Evolutionary conservation across 192 early-diverging fungal genomes (phyloP).

Genomic region (Backusella psychrophila): DNA sequence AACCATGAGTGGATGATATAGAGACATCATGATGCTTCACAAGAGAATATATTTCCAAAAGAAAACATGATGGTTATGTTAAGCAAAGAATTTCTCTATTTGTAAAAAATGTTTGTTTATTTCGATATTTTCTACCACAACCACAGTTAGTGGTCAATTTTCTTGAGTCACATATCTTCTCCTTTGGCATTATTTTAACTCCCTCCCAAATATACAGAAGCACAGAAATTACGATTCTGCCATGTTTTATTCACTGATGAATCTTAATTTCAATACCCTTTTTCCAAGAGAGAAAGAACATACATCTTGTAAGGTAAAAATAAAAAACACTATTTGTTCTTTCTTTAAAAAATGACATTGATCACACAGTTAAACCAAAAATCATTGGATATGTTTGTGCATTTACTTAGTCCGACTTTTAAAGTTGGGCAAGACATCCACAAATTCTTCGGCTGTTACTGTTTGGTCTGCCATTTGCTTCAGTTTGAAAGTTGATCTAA

Average conservation of each 20-base stretch:
- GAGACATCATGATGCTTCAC: not conserved
- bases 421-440: not conserved
- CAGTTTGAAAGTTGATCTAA: not conserved
- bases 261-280: not conserved
- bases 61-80: not conserved
- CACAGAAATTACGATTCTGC: not conserved
- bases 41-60: not conserved
- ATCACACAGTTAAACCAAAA: not conserved
- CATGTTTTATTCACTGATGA: not conserved
- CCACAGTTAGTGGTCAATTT: not conserved
- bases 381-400: not conserved
- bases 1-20: not conserved
- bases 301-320: not conserved
- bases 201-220: not conserved
- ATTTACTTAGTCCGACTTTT: not conserved
- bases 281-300: not conserved
- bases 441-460: not conserved
- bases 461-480: not conserved
- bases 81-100: not conserved
- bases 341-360: not conserved
- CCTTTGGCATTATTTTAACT: too few relatives aligned
- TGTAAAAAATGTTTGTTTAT: not conserved
- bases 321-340: not conserved
- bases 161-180: not conserved
- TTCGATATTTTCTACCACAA: not conserved